Evolutionary conservation across 2,329 filamentous ascomycete species (phyloP).

Genomic region (Fusarium falciforme): DNA sequence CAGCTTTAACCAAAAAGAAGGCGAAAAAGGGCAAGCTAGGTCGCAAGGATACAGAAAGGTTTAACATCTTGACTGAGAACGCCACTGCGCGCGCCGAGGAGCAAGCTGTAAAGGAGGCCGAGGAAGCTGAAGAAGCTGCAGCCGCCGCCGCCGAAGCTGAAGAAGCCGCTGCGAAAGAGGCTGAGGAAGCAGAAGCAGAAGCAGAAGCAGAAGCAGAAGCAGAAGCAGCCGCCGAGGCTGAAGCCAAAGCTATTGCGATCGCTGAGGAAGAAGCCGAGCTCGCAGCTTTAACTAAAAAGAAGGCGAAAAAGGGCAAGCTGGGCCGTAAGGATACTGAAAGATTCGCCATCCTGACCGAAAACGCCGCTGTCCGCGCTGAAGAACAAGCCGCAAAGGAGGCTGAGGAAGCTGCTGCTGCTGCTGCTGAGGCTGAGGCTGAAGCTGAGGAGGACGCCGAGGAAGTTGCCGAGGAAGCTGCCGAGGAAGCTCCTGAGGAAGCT

Average conservation of each 20-base stretch:
- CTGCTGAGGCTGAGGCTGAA: conserved; percentile 20
- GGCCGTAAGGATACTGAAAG: conserved; percentile 39
- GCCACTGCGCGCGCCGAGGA: conserved; percentile 27
- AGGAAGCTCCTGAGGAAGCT: conserved; percentile 26
- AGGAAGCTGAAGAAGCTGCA: conserved; percentile 42
- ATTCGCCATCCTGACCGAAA: conserved; percentile 18
- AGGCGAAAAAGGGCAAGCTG: conserved; percentile 49
- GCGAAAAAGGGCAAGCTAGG: conserved; percentile 49
- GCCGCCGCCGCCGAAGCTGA: conserved; percentile 7
- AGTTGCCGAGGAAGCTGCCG: conserved; percentile 28
- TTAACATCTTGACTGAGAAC: conserved; percentile 23
- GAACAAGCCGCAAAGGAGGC: conserved; percentile 42
- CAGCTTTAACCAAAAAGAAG: conserved; percentile 50
- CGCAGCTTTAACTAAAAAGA: conserved; percentile 51
- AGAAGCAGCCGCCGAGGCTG: background rate
- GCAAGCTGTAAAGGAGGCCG: conserved; percentile 37
- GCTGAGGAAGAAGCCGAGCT: conserved; percentile 52
- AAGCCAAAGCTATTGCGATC: conserved; percentile 51
- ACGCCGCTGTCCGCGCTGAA: conserved; percentile 26
- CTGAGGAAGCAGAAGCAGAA: conserved; percentile 36
- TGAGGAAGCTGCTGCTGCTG: conserved; percentile 28
- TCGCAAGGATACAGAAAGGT: conserved; percentile 38
- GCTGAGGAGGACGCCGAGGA: conserved; percentile 22
- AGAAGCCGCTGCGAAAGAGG: conserved; percentile 31
- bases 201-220: conserved; percentile 46